Percentiles rank a stretch among this genome's conserved stretches.
Evolutionary conservation across 805 yeast genomes (phyloP).

Genomic region (Ogataea dorogensis): DNA sequence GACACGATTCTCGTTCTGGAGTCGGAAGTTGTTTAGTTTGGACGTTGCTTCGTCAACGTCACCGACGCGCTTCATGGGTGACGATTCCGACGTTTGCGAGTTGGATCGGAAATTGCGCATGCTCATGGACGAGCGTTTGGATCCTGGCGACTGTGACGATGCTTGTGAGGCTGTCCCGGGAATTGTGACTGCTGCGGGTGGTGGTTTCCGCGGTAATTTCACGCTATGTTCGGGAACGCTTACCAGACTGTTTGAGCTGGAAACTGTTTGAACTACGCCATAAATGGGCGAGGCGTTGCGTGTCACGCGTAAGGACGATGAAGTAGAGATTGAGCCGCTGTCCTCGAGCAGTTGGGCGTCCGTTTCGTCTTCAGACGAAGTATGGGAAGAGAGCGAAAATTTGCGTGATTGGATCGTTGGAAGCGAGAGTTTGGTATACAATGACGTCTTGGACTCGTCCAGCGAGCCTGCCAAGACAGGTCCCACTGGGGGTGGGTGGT

Average conservation of each 20-base stretch:
- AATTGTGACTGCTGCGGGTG: conserved; percentile 7
- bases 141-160: conserved; percentile 27
- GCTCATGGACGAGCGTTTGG: conserved; percentile 33
- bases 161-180: conserved; percentile 2
- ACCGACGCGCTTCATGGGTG: conserved; percentile 26
- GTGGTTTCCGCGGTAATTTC: conserved; percentile 12
- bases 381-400: conserved; percentile 18
- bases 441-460: conserved; percentile 11
- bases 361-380: conserved; percentile 13
- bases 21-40: conserved; percentile 28
- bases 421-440: conserved; percentile 12
- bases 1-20: conserved; percentile 30
- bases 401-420: conserved; percentile 21
- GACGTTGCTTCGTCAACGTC: conserved; percentile 30
- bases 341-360: conserved; percentile 14
- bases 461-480: conserved; percentile 22
- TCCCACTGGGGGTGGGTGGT: conserved; percentile 26
- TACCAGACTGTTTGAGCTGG: conserved; percentile 16
- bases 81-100: conserved; percentile 27
- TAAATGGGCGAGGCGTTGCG: conserved; percentile 23
- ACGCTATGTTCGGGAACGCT: conserved; percentile 5
- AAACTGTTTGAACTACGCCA: conserved; percentile 5
- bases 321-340: conserved; percentile 16
- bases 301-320: conserved; percentile 17
- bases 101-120: conserved; percentile 35